phyloP scores from a whole-genome alignment of 2,329 filamentous ascomycete species.

The Neurospora sp. region DNA sequence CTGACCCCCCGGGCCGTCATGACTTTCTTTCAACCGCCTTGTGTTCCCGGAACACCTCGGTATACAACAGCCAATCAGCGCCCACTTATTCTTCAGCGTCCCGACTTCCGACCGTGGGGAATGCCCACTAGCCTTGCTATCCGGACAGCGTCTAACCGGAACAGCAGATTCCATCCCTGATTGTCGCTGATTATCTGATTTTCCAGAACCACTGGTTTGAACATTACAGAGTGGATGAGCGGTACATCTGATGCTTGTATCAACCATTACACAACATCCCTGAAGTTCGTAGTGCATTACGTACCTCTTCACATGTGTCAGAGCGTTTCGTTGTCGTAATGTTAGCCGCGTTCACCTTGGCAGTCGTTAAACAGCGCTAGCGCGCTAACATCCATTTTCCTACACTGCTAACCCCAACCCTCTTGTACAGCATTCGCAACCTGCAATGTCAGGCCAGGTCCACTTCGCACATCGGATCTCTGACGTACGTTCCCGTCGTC shows the following conservation, averaged over 20 bases:
- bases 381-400: not conserved
- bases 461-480: not conserved
- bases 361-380: not conserved
- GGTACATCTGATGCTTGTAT: not conserved
- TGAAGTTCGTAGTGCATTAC: not conserved
- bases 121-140: not conserved
- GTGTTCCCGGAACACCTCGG: conserved; percentile 17
- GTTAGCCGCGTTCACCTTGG: not conserved
- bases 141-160: not conserved
- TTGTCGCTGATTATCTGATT: not conserved
- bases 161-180: not conserved
- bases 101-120: not conserved
- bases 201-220: not conserved
- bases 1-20: conserved; percentile 2
- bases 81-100: not conserved
- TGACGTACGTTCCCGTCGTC: not conserved
- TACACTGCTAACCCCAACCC: not conserved
- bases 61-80: conserved; percentile 12
- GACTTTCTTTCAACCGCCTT: conserved; percentile 8
- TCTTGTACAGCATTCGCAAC: not conserved
- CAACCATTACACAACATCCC: not conserved
- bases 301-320: not conserved
- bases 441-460: not conserved
- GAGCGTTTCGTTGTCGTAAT: not conserved
- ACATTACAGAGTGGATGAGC: not conserved